Base-by-base conservation (phyloP, 2,329 filamentous ascomycete species). In the Helotiales sp. region DNA sequence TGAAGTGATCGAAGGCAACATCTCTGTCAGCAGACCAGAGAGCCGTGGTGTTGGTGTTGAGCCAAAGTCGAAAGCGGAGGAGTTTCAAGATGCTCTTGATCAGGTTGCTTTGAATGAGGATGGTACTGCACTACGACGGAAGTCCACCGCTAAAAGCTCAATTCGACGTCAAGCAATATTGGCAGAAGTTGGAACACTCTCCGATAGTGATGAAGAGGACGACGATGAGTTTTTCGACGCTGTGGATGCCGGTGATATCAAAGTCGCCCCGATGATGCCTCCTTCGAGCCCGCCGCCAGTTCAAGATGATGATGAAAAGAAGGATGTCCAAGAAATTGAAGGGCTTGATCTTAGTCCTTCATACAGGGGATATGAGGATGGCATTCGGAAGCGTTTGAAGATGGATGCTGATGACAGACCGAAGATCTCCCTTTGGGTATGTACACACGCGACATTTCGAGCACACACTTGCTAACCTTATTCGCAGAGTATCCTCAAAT, bases 201-300 rank as follows among this genome's bases (percentile, higher is more conserved):
- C 90, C 8, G 86, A 85, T 52, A 81, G 80, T 0, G 92, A 93
- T 54, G 90, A 87, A 1, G 89, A 91, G 3, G 89, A 90, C 31
- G 91, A 91, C 48, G 89, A 96, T 52, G 93, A 98, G 71, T 99
- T 99, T 73, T 99, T 98, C 67, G 95, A 99, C 75, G 95, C 95
- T 8, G 88, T 99, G 5, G 95, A 96, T 73, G 90, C 93, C 40
- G 95, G 95, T 13, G 90, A 95, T 68, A 90, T 98, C 15, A 88
- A 96, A 65, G 86, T 96, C 6, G 78, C 88, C 4, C 85, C 87
- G 57, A 80, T 91, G 75, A 85, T 88, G 5, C 75, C 78, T 13
- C 66, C 71, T 13, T 68, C 72, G 34, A 22, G 70, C 70, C 4
- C 64, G 58, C 36, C 49, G 61, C 66, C 27, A 5, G 17, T 40